Percentiles rank a stretch among this genome's conserved stretches.
Conservation (phyloP, 176 grass and related monocot genomes). For the Zea luxurians region DNA sequence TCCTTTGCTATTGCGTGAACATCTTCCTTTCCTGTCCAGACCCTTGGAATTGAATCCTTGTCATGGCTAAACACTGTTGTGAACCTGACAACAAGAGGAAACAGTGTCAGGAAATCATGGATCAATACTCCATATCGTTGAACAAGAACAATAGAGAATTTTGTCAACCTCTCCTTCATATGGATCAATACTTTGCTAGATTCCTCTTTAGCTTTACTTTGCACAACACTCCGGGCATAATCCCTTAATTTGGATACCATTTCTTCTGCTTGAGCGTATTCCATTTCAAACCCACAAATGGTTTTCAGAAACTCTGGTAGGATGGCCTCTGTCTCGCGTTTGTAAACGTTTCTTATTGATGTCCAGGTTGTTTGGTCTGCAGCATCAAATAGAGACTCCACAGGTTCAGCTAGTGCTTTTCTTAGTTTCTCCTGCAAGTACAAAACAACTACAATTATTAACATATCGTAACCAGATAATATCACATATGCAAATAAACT, state of each 20-base stretch:
- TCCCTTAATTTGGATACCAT: too few relatives aligned
- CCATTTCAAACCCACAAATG: slow-evolving; percentile 70
- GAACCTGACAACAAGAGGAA: slow-evolving; percentile 49
- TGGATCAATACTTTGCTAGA: slow-evolving; percentile 83
- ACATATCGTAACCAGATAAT: background rate
- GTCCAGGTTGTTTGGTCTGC: too few relatives aligned
- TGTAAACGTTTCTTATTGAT: too few relatives aligned
- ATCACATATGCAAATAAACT: slow-evolving; percentile 2
- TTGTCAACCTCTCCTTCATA: slow-evolving; percentile 91
- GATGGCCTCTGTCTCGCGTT: background rate
- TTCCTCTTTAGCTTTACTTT: slow-evolving; percentile 55
- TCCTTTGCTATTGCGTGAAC: slow-evolving; percentile 20
- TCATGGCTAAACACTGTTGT: too few relatives aligned
- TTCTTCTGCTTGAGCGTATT: too few relatives aligned
- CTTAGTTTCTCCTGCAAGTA: slow-evolving; percentile 62
- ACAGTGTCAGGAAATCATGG: background rate
- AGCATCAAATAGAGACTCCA: too few relatives aligned
- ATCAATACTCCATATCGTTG: background rate
- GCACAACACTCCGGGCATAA: too few relatives aligned
- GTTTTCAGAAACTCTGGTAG: slow-evolving; percentile 16
- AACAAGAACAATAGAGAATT: slow-evolving; percentile 16
- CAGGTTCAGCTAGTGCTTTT: slow-evolving; percentile 74
- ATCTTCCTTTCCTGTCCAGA: too few relatives aligned
- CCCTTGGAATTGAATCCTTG: too few relatives aligned
- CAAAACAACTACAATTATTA: slow-evolving; percentile 19